phyloP scores from a whole-genome alignment of 495 filamentous ascomycete species.

The Apiosordaria backusii region DNA sequence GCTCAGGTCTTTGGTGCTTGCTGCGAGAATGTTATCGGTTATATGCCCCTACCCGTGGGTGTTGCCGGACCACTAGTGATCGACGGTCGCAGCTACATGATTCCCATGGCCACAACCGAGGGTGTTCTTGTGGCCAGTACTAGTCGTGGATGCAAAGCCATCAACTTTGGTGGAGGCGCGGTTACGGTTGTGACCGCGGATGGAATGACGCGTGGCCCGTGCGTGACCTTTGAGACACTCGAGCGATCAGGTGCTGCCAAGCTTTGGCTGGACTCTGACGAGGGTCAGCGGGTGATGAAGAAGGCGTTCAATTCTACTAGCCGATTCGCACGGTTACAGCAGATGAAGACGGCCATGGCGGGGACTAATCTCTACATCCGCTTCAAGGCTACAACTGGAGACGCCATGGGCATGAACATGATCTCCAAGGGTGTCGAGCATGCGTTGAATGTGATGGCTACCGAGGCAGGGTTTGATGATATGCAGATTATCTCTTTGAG shows the following conservation, averaged over 20 bases:
- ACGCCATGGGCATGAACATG: constrained; percentile 99
- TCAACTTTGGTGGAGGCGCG: constrained; percentile 92
- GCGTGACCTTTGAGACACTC: constrained; percentile 83
- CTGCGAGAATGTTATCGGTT: constrained; percentile 98
- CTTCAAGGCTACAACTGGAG: constrained; percentile 96
- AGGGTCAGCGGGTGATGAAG: constrained; percentile 75
- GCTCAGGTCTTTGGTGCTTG: constrained; percentile 89
- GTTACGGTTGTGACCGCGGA: constrained; percentile 88
- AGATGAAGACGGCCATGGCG: constrained; percentile 88
- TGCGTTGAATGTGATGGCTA: constrained; percentile 82
- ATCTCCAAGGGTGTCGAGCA: constrained; percentile 98
- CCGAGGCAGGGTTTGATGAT: constrained; percentile 92
- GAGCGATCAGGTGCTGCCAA: constrained; percentile 87
- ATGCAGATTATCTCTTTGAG: constrained; percentile 94
- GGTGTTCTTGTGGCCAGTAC: constrained; percentile 93
- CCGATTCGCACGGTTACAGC: constrained; percentile 84
- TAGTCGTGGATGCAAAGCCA: constrained; percentile 91
- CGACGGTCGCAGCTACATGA: constrained; percentile 87
- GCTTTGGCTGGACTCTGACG: constrained; percentile 90
- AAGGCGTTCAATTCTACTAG: constrained; percentile 94
- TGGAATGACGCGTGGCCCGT: constrained; percentile 98
- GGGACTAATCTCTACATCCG: constrained; percentile 95
- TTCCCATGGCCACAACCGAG: constrained; percentile 98
- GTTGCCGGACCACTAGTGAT: constrained; percentile 93
- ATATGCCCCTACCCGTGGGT: constrained; percentile 88